Evolutionary conservation across 768 basidiomycete genomes (phyloP).

Genomic region (Aureoboletus auriporus): DNA sequence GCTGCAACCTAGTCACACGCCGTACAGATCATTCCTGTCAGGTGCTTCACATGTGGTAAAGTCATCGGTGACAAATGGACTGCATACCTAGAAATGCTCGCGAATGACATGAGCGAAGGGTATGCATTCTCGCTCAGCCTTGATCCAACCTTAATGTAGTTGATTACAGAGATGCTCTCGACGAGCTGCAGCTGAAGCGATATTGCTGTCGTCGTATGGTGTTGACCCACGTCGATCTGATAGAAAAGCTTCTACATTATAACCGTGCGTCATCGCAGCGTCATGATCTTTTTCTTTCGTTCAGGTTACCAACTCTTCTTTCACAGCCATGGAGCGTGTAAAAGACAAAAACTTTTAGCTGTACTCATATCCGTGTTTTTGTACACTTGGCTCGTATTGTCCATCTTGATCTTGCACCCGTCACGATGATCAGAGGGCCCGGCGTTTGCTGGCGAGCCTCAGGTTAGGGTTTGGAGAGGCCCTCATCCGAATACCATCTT

Average conservation of each 20-base stretch:
- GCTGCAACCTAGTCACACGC: neutral
- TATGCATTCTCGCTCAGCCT: constrained; percentile 34
- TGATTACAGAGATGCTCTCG: constrained; percentile 74
- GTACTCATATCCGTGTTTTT: neutral
- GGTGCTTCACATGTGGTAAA: constrained; percentile 96
- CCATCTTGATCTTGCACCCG: too few relatives aligned
- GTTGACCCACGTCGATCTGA: constrained; percentile 94
- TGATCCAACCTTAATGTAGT: neutral
- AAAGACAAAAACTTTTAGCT: constrained; percentile 26
- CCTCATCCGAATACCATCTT: too few relatives aligned
- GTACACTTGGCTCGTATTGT: too few relatives aligned
- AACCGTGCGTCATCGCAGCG: constrained; percentile 63
- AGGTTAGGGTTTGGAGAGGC: too few relatives aligned
- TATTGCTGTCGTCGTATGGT: constrained; percentile 99
- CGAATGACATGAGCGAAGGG: constrained; percentile 86
- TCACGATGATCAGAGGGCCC: too few relatives aligned
- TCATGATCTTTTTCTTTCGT: neutral
- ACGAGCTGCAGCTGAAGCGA: constrained; percentile 83
- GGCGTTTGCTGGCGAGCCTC: too few relatives aligned
- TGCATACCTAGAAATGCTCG: constrained; percentile 76
- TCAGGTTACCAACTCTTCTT: neutral
- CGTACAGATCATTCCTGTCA: constrained; percentile 86
- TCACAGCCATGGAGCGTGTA: constrained; percentile 30
- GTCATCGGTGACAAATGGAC: constrained; percentile 97
- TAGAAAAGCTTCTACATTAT: constrained; percentile 94